A percentile compares a stretch with the other conserved stretches of the same genome.
Evolutionary conservation across 2,329 filamentous ascomycete species (phyloP).

Genomic region (Colletotrichum graminicola): DNA sequence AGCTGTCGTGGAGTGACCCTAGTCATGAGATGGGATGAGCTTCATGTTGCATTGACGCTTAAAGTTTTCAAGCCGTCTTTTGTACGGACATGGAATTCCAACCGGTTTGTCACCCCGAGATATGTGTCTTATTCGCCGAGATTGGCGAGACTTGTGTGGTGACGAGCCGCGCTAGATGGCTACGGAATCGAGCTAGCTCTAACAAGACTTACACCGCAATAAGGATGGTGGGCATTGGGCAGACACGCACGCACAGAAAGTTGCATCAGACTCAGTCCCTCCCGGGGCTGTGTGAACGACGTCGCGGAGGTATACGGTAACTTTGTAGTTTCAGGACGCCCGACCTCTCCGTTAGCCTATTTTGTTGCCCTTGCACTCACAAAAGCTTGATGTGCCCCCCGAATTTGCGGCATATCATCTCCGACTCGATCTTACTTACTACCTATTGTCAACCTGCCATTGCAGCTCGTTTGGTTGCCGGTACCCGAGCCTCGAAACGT

Average conservation of each 20-base stretch:
- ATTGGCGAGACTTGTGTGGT: no score
- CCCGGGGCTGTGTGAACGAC: not conserved
- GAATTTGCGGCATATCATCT: not conserved
- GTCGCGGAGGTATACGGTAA: not conserved
- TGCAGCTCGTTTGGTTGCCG: not conserved
- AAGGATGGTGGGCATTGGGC: not conserved
- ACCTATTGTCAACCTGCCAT: not conserved
- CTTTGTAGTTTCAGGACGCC: not conserved
- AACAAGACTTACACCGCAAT: not conserved
- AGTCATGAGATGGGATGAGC: constrained; percentile 13
- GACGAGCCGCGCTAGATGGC: not conserved
- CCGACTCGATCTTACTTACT: not conserved
- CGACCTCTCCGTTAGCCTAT: not conserved
- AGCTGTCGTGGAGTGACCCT: constrained; percentile 5
- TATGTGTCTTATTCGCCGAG: not conserved
- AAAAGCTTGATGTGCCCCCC: not conserved
- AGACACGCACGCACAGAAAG: not conserved
- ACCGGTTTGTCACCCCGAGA: not conserved
- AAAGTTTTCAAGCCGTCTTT: not conserved
- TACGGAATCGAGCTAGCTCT: not conserved
- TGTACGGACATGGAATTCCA: not conserved
- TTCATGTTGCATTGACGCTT: constrained; percentile 15
- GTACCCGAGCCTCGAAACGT: not conserved
- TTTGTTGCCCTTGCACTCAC: not conserved
- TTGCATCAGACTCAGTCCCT: not conserved